Evolutionary conservation across 805 yeast genomes (phyloP).

Genomic region (Deakozyma indianensis): DNA sequence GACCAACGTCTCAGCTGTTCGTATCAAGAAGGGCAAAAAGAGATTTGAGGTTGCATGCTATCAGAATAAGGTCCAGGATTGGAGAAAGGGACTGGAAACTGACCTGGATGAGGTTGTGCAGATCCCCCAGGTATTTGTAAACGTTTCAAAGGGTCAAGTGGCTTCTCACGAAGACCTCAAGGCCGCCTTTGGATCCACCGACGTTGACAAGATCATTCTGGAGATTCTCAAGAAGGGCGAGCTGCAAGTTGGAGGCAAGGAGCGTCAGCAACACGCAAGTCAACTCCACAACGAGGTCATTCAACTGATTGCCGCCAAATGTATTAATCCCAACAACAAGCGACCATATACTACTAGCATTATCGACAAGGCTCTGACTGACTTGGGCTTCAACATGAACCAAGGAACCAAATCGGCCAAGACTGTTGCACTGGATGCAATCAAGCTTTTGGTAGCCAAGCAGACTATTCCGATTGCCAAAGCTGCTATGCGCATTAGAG

Average conservation of each 20-base stretch:
- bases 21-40: conserved; percentile 78
- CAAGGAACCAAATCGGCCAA: conserved; percentile 59
- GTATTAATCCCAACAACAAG: conserved; percentile 79
- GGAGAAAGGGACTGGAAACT: conserved; percentile 75
- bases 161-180: conserved; percentile 77
- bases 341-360: conserved; percentile 91
- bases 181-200: conserved; percentile 60
- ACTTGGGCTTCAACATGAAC: conserved; percentile 60
- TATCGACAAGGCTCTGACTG: conserved; percentile 69
- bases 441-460: conserved; percentile 54
- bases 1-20: conserved; percentile 87
- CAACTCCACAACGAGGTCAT: conserved; percentile 73
- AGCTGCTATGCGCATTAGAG: conserved; percentile 79
- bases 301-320: conserved; percentile 72
- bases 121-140: conserved; percentile 84
- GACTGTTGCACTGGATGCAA: conserved; percentile 83
- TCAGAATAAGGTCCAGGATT: conserved; percentile 93
- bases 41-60: conserved; percentile 93
- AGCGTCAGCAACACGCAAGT: conserved; percentile 58
- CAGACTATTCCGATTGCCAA: conserved; percentile 89
- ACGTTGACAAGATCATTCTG: conserved; percentile 56
- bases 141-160: conserved; percentile 88
- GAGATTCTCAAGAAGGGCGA: conserved; percentile 87
- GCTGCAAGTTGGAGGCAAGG: conserved; percentile 87
- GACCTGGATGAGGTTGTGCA: conserved; percentile 93